phyloP scores from a whole-genome alignment of 1,139 yeast genomes.

The Casaregolazyma lundiana region DNA sequence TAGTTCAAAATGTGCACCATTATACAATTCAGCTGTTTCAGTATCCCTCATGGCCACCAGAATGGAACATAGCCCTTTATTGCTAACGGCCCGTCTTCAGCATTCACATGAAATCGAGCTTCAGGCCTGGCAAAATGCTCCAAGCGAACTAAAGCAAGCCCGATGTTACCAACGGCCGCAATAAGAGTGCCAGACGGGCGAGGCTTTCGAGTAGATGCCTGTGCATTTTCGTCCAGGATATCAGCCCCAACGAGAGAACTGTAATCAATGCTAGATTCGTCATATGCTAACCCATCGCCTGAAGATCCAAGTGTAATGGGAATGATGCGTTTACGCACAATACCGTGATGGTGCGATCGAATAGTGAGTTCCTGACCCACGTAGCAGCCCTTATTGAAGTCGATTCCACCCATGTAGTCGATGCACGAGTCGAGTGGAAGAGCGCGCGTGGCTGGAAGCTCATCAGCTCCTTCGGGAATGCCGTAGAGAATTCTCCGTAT shows the following conservation, averaged over 20 bases:
- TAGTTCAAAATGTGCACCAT: not conserved
- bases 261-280: slow-evolving; percentile 13
- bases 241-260: not conserved
- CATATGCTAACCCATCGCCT: slow-evolving; percentile 3
- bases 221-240: not conserved
- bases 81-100: slow-evolving; percentile 26
- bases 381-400: slow-evolving; percentile 89
- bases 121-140: slow-evolving; percentile 41
- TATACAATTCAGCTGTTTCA: too few relatives aligned
- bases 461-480: slow-evolving; percentile 55
- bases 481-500: slow-evolving; percentile 56
- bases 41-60: slow-evolving; percentile 54
- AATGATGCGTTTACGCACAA: slow-evolving; percentile 71
- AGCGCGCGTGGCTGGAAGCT: slow-evolving; percentile 44
- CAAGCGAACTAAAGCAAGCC: slow-evolving; percentile 57
- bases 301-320: slow-evolving; percentile 47
- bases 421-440: slow-evolving; percentile 82
- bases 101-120: slow-evolving; percentile 30
- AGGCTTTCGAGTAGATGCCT: slow-evolving; percentile 4
- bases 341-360: slow-evolving; percentile 78
- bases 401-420: slow-evolving; percentile 78
- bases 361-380: slow-evolving; percentile 95
- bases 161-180: slow-evolving; percentile 53
- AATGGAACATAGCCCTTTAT: slow-evolving; percentile 52
- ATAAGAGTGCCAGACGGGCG: slow-evolving; percentile 52